A percentile compares a stretch with the other conserved stretches of the same genome.
phyloP scores from a whole-genome alignment of 495 filamentous ascomycete species.

The Bathelium albidoporum region DNA sequence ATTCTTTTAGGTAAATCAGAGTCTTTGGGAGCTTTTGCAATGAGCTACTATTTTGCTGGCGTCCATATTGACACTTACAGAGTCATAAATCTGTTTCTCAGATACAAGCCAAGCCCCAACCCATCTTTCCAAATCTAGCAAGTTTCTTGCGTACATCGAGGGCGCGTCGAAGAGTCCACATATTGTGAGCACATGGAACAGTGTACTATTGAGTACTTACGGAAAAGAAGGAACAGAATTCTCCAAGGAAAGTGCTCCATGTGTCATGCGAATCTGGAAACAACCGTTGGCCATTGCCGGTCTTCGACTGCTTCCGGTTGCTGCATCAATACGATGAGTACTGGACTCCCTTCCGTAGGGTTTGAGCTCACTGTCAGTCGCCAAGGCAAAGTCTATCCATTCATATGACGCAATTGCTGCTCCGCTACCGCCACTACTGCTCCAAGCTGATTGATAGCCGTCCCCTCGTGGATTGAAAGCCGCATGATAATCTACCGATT shows the following conservation, averaged over 20 bases:
- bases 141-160: neutral
- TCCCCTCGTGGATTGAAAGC: slow-evolving; percentile 12
- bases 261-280: neutral
- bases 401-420: slow-evolving; percentile 9
- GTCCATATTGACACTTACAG: neutral
- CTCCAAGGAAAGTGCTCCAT: neutral
- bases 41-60: no score
- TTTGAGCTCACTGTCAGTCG: neutral
- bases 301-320: neutral
- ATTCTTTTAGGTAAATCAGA: neutral
- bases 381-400: slow-evolving; percentile 5
- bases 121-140: neutral
- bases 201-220: neutral
- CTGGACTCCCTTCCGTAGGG: neutral
- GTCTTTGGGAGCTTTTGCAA: neutral
- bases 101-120: neutral
- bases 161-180: neutral
- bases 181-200: neutral
- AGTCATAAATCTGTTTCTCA: neutral
- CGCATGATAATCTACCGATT: neutral
- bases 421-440: slow-evolving; percentile 3
- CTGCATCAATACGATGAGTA: neutral
- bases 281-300: neutral
- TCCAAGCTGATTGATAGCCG: slow-evolving; percentile 5
- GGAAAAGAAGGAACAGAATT: neutral